Evolutionary conservation across 1,139 yeast species (phyloP).

Genomic region (Zygotorulaspora mrakii): DNA sequence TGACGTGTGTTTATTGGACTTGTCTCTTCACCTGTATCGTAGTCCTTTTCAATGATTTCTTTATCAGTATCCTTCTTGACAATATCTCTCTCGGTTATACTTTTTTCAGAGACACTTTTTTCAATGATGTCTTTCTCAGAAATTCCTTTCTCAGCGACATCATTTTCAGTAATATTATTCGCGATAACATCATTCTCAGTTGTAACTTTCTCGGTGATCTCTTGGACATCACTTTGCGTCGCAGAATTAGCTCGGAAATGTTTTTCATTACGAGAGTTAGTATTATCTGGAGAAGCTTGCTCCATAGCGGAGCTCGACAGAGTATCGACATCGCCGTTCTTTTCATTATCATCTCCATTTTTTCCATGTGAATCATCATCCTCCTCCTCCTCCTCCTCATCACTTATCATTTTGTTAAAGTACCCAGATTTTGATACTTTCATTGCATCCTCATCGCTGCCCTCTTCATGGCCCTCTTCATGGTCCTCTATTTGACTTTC

Average conservation of each 20-base stretch:
- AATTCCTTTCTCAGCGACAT: too few species aligned
- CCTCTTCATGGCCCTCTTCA: slow-evolving; percentile 4
- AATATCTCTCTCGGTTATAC: background rate
- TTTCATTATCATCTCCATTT: slow-evolving; percentile 2
- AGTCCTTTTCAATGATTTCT: slow-evolving; percentile 2
- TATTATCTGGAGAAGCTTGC: too few species aligned
- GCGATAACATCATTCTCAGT: too few species aligned
- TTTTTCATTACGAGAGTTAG: too few species aligned
- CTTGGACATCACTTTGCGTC: too few species aligned
- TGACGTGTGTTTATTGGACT: slow-evolving; percentile 11
- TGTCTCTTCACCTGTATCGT: slow-evolving; percentile 8
- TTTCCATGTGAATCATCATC: background rate
- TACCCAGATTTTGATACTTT: slow-evolving; percentile 28
- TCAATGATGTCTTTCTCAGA: too few species aligned
- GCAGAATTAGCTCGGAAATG: too few species aligned
- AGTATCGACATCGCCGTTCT: slow-evolving; percentile 1
- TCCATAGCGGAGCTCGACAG: too few species aligned
- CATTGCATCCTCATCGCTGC: slow-evolving; percentile 14
- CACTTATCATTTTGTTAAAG: slow-evolving; percentile 24
- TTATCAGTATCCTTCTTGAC: background rate
- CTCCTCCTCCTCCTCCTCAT: slow-evolving; percentile 13
- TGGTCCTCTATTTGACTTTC: slow-evolving; percentile 4
- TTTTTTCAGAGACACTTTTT: too few species aligned
- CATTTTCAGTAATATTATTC: too few species aligned
- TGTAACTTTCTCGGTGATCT: too few species aligned